Base-by-base conservation (phyloP, 306 rosid genomes). In the Vigna nakashimae region DNA sequence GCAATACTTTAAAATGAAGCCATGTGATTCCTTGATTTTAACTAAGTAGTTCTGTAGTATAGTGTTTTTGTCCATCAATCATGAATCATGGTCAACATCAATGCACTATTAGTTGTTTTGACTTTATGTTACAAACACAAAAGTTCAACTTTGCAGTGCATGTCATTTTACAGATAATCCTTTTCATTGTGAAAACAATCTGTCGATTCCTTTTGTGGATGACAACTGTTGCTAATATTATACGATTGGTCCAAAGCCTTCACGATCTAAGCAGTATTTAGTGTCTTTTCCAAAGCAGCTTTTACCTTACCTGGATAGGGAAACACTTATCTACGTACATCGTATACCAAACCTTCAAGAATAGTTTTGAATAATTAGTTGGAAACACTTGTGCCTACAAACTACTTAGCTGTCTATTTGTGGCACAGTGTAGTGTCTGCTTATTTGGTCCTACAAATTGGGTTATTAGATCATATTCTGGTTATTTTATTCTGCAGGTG, bases 401-500 rank as follows among this genome's bases (percentile, higher is more conserved):
- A 65, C 32, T 30, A 67, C 18, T 32, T 57, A 18, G 16, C 73
- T 59, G 24, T 30, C 69, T 78, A 34, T 62, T 75, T 74, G 81
- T 75, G 65, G 70, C 38, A 45, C 17, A 30, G 67, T 69, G 50
- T 36, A 48, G 53, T 64, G 20, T 64, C 32, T 65, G 40, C 66
- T 14, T 26, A 59, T 74, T 34, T 9, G 74, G 82, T 55, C 85
- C 83, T 62, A 50, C 69, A 81, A 67, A 57, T 70, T 65, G 71
- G 22, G 55, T 62, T 60, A 78, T 10, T 38, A 68, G 26, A 55
- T 58, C 63, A 74, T 76, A 42, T 70, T 73, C 43, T 68, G 26
- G 50, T 82, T 60, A 55, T 76, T 60, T 52, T 67, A 81, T 73
- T 85, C 85, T 82, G 68, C 87, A 95, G 99, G 99, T 89, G 73